phyloP scores from a whole-genome alignment of 257 asterid species.

The Solanum sejunctum region DNA sequence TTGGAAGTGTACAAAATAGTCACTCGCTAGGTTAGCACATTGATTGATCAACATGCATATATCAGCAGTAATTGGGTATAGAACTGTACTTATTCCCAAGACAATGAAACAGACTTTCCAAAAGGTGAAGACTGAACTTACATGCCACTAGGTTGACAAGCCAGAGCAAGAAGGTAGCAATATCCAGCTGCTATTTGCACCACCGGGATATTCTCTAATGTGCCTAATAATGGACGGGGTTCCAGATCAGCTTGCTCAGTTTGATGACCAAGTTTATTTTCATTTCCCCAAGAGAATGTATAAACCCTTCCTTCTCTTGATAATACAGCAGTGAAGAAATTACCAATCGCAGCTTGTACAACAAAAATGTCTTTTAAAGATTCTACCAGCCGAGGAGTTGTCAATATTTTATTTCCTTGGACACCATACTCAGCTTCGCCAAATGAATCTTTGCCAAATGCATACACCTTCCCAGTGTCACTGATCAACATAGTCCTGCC shows the following conservation, averaged over 20 bases:
- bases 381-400: conserved; percentile 74
- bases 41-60: background rate
- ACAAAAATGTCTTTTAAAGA: conserved; percentile 86
- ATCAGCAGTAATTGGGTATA: background rate
- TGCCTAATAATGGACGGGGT: conserved; percentile 77
- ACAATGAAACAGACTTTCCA: background rate
- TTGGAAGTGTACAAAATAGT: background rate
- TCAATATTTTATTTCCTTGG: conserved; percentile 55
- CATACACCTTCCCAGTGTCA: conserved; percentile 73
- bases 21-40: background rate
- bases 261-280: conserved; percentile 83
- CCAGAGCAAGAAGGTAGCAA: conserved; percentile 95
- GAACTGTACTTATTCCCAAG: background rate
- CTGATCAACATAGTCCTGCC: conserved; percentile 87
- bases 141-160: conserved; percentile 95
- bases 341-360: conserved; percentile 95
- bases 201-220: conserved; percentile 72
- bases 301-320: conserved; percentile 91
- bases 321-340: conserved; percentile 90
- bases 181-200: conserved; percentile 99
- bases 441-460: conserved; percentile 83
- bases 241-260: conserved; percentile 70
- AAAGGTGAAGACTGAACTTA: conserved; percentile 26
- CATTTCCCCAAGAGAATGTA: conserved; percentile 97
- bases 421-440: conserved; percentile 81